Evolutionary conservation across 768 basidiomycete species (phyloP).

Genomic region (Daedaleopsis sinensis): DNA sequence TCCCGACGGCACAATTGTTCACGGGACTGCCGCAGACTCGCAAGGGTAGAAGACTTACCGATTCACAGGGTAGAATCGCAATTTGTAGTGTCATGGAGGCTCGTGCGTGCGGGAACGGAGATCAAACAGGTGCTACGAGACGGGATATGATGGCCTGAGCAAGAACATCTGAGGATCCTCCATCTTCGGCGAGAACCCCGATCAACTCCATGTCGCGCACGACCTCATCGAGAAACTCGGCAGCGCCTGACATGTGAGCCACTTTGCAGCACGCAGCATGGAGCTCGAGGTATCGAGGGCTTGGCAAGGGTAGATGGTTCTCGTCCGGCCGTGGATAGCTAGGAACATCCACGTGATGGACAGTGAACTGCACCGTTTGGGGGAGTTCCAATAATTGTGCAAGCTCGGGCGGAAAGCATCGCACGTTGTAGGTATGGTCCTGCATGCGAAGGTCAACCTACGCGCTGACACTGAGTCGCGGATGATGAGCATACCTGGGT

Average conservation of each 20-base stretch:
- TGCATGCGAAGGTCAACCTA: background rate
- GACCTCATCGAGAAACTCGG: background rate
- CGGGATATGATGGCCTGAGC: too few species aligned
- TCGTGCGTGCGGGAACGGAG: too few species aligned
- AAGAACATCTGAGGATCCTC: too few species aligned
- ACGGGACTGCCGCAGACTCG: too few species aligned
- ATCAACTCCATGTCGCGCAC: too few species aligned
- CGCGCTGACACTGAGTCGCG: background rate
- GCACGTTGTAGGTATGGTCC: background rate
- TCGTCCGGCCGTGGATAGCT: background rate
- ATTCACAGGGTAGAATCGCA: too few species aligned
- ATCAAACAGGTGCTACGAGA: too few species aligned
- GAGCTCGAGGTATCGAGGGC: constrained; percentile 1
- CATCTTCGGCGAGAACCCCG: too few species aligned
- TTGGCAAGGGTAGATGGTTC: background rate
- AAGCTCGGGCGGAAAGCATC: background rate
- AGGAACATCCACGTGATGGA: background rate
- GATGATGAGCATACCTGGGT: background rate
- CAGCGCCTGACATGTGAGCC: constrained; percentile 5
- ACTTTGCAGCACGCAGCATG: constrained; percentile 2
- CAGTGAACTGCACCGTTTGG: background rate
- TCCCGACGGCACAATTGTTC: too few species aligned
- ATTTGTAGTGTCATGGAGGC: too few species aligned
- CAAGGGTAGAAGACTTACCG: too few species aligned
- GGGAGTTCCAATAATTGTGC: background rate